phyloP scores from a whole-genome alignment of 306 rosid genomes.

The Acacia melanoxylon region DNA sequence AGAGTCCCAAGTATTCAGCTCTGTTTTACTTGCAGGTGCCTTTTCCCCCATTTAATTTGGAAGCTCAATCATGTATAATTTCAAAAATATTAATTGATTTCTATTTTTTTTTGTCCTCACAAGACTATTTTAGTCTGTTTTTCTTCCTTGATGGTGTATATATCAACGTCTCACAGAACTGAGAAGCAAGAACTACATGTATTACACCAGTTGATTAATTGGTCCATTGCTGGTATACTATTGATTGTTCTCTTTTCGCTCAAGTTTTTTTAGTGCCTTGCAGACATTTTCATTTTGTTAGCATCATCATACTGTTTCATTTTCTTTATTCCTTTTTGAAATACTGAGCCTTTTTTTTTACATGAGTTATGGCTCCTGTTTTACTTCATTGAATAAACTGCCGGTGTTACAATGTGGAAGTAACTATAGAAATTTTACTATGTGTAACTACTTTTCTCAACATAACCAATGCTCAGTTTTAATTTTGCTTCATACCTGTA shows the following conservation, averaged over 20 bases:
- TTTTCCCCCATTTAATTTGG: slow-evolving; percentile 18
- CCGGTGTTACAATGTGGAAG: too few relatives aligned
- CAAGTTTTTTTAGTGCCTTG: not conserved
- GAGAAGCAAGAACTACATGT: slow-evolving; percentile 69
- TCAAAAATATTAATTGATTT: slow-evolving; percentile 4
- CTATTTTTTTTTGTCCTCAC: slow-evolving; percentile 15
- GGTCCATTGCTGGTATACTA: slow-evolving; percentile 75
- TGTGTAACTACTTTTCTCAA: not conserved
- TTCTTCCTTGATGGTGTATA: slow-evolving; percentile 75
- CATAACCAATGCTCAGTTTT: not conserved
- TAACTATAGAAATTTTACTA: not conserved
- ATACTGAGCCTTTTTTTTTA: not conserved
- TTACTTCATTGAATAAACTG: not conserved
- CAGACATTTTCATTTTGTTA: not conserved
- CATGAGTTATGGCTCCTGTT: not conserved
- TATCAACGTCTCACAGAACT: slow-evolving; percentile 81
- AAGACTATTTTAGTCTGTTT: slow-evolving; percentile 79
- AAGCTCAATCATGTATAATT: slow-evolving; percentile 25
- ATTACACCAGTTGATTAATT: slow-evolving; percentile 69
- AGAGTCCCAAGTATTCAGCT: slow-evolving; percentile 50
- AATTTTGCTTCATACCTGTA: not conserved
- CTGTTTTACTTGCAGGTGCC: slow-evolving; percentile 80
- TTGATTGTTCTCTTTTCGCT: slow-evolving; percentile 24
- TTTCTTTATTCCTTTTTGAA: slow-evolving; percentile 1
- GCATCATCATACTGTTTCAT: not conserved